Evolutionary conservation across 495 filamentous ascomycete genomes (phyloP).

Genomic region (Podospora didyma): DNA sequence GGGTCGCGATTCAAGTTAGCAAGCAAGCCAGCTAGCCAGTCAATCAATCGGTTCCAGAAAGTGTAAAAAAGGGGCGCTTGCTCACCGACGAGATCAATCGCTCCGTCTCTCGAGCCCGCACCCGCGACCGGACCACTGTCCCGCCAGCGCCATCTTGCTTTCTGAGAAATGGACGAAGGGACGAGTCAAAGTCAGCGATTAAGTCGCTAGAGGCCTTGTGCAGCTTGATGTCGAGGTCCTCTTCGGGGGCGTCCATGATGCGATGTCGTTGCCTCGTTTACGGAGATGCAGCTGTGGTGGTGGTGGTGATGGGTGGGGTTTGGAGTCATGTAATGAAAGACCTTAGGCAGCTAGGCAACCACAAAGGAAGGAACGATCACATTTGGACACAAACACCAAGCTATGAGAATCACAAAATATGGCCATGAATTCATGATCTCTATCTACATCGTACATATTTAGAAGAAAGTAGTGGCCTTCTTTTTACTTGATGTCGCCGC

Average conservation of each 20-base stretch:
- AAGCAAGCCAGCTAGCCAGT: conserved; percentile 6
- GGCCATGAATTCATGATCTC: too few species aligned
- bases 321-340: too few species aligned
- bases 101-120: conserved; percentile 40
- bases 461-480: too few species aligned
- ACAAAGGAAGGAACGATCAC: too few species aligned
- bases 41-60: too few species aligned
- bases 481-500: too few species aligned
- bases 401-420: too few species aligned
- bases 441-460: too few species aligned
- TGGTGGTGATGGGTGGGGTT: too few species aligned
- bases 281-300: conserved; percentile 5
- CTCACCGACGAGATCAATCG: conserved; percentile 43
- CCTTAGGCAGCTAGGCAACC: too few species aligned
- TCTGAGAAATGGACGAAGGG: conserved; percentile 48
- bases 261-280: background rate
- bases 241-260: conserved; percentile 46
- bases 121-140: conserved; percentile 33
- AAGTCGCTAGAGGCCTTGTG: conserved; percentile 67
- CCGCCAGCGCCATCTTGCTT: conserved; percentile 30
- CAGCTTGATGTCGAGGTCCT: conserved; percentile 67
- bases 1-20: conserved; percentile 1
- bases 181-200: conserved; percentile 59
- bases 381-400: too few species aligned
- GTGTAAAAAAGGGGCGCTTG: background rate